Evolutionary conservation across 2,329 filamentous ascomycete genomes (phyloP).

Genomic region (Aspergillus tanneri): DNA sequence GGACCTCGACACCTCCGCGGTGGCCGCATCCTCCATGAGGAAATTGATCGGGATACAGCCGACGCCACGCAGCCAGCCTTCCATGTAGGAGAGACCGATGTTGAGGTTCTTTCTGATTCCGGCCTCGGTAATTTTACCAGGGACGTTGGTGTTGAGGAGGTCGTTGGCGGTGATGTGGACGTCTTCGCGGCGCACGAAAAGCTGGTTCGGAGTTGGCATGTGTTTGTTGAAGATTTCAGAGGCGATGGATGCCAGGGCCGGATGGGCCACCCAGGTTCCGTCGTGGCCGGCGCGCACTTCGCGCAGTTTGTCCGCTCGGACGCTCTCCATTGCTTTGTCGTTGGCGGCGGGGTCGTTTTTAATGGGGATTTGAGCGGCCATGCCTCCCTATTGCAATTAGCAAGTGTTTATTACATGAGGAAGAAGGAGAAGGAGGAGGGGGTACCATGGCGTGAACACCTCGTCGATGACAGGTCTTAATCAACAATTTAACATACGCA

Average conservation of each 20-base stretch:
- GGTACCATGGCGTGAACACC: slow-evolving; percentile 92
- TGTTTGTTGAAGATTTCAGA: slow-evolving; percentile 94
- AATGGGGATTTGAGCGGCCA: slow-evolving; percentile 98
- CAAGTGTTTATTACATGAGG: background rate
- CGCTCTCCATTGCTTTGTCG: slow-evolving; percentile 88
- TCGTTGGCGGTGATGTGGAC: slow-evolving; percentile 84
- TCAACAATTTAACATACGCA: slow-evolving; percentile 91
- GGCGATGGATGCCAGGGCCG: slow-evolving; percentile 83
- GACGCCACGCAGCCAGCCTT: slow-evolving; percentile 92
- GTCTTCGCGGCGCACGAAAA: slow-evolving; percentile 86
- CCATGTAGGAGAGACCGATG: slow-evolving; percentile 97
- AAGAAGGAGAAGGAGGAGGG: background rate
- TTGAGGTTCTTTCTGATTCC: slow-evolving; percentile 97
- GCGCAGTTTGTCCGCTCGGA: slow-evolving; percentile 92
- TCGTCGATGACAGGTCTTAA: slow-evolving; percentile 95
- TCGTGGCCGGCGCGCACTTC: slow-evolving; percentile 95
- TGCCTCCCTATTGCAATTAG: slow-evolving; percentile 60
- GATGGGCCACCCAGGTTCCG: slow-evolving; percentile 96
- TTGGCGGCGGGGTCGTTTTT: slow-evolving; percentile 91
- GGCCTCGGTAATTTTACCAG: slow-evolving; percentile 85
- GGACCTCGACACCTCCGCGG: slow-evolving; percentile 88
- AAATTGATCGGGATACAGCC: slow-evolving; percentile 98
- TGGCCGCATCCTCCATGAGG: slow-evolving; percentile 97
- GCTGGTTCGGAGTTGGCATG: slow-evolving; percentile 98
- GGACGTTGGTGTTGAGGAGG: slow-evolving; percentile 96